phyloP scores from a whole-genome alignment of 1,139 yeast species.

The Torulaspora pretoriensis region DNA sequence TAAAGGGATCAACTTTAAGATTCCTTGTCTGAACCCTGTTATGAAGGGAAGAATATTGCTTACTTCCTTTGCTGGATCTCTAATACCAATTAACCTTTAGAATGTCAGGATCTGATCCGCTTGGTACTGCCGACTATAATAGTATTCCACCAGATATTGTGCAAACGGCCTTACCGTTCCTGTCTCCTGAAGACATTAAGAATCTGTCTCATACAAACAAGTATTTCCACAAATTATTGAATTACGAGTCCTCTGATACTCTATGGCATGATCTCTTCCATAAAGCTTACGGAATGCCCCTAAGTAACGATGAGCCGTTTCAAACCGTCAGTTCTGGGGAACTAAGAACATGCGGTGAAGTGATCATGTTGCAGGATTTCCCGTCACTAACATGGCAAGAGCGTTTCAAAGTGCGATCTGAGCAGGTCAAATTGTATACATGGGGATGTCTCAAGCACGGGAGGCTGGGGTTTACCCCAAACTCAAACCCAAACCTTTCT shows the following conservation, averaged over 20 bases:
- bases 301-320: slow-evolving; percentile 41
- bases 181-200: slow-evolving; percentile 47
- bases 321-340: slow-evolving; percentile 25
- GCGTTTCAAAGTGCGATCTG: slow-evolving; percentile 44
- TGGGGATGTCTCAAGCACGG: slow-evolving; percentile 61
- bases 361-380: slow-evolving; percentile 29
- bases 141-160: slow-evolving; percentile 34
- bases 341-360: slow-evolving; percentile 31
- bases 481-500: slow-evolving; percentile 34
- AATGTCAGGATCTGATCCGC: neutral
- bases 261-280: slow-evolving; percentile 47
- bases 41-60: too few species aligned
- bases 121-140: slow-evolving; percentile 4
- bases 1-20: neutral
- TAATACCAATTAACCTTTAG: too few species aligned
- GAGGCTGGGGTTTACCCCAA: slow-evolving; percentile 51
- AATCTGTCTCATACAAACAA: slow-evolving; percentile 45
- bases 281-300: slow-evolving; percentile 46
- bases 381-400: slow-evolving; percentile 47
- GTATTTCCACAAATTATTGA: slow-evolving; percentile 33
- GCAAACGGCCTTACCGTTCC: slow-evolving; percentile 30
- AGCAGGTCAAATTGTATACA: slow-evolving; percentile 47
- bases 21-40: neutral
- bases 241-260: slow-evolving; percentile 38
- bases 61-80: too few species aligned